Base-by-base conservation (phyloP, 2,329 filamentous ascomycete genomes). In the Fusarium agapanthi region DNA sequence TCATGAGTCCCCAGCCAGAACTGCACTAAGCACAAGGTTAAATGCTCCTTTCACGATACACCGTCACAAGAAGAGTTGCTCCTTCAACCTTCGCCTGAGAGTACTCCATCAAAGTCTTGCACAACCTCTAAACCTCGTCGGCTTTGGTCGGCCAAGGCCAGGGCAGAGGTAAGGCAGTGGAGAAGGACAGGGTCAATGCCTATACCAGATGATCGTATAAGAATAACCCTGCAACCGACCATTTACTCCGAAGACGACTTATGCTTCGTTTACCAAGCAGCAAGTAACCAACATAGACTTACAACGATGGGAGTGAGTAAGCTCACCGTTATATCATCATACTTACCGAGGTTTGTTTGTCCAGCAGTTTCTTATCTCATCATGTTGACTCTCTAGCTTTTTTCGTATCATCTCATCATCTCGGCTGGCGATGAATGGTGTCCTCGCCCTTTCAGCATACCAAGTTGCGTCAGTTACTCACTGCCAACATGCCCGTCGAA, bases 11-110 rank as follows among this genome's bases (percentile, higher is more conserved):
- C 18, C 30, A 71, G 68, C 41, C 56, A 71, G 37, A 71, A 71
- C 53, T 71, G 68, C 45, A 71, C 68, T 32, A 71, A 71, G 28
- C 68, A 71, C 43, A 71, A 71, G 14, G 68, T 71, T 37, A 71
- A 67, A 37, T 71, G 68, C 35, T 45, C 67, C 28, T 71, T 71
- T n/a, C 67, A 67, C 30, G 62, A 71, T 54, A 43, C 35, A 5
- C 55, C 56, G 11, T n/a, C 51, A 16, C 67, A 67, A n/a, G 47
- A 57, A 22, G 67, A 71, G 32, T 26, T 61, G 4, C 30, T 51
- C 5, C 16, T 56, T 2, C 30, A 71, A 10, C 37, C 35, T 5
- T 22, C 41, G 26, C 37, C 28, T 11, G 38, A 26, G 6, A 40
- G 41, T 12, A 38, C 32, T 18, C 38, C 44, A 34, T 18, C 24